Evolutionary conservation across 2,329 filamentous ascomycete genomes (phyloP), one percentile per base, ranked within the genome.

Genomic region (Alternaria alternata): DNA sequence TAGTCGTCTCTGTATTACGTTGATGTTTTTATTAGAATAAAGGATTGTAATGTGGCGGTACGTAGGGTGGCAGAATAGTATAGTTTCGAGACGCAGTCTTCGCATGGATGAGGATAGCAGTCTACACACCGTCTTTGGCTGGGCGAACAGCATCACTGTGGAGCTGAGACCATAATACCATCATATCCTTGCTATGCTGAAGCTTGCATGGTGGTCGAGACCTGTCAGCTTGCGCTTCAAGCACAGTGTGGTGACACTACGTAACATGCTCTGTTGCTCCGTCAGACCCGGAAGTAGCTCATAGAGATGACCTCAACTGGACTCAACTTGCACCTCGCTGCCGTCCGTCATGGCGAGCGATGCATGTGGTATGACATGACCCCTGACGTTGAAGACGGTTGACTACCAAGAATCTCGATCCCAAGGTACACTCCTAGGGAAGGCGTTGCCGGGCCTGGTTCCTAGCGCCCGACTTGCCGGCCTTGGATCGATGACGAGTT

Each of bases 11-110:
- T 63, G 54, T 61, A 68, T 46, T 51, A 64, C 61, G 59, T 62
- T 43, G 49, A 60, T 51, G 57, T 52, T 55, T 68, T 60, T 42
- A 47, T 28, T 57, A 34, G 54, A 39, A 42, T 68, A 68, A 16
- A 61, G 51, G 62, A 63, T 68, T 69, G 65, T 69, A 69, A 68
- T 69, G 54, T 20, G 34, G 49, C 14, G 57, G 39, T 34, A 44
- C 20, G 44, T 69, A 57, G 18, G 34, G 48, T 22, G 56, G 49
- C 20, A 44, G 16, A 20, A 36, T 41, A 46, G 20, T n/a, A 28
- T 59, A 55, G 38, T 36, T 36, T 26, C 11, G 46, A 49, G 32
- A 49, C 11, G 46, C 32, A 12, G 28, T 49, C 30, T 24, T 18
- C 24, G 57, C 44, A 44, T 24, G 51, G 22, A 59, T 57, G 57